Conservation (phyloP, 805 yeast species). For the Myxozyma udenii region DNA sequence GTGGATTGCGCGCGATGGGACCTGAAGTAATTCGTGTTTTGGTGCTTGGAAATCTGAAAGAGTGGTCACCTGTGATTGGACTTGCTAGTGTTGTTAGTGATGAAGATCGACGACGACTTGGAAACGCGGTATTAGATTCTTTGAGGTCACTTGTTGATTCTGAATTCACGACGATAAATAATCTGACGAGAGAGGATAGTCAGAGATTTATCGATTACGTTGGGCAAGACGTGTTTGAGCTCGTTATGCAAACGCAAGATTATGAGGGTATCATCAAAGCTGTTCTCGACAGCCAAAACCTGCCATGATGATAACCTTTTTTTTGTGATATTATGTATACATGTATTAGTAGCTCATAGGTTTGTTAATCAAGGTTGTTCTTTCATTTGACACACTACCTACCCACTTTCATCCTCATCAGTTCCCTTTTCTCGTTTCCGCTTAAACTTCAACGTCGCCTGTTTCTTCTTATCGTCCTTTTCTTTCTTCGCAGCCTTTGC, state of each 20-base stretch:
- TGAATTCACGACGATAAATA: slow-evolving; percentile 34
- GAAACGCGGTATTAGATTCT: slow-evolving; percentile 54
- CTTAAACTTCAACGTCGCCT: slow-evolving; percentile 10
- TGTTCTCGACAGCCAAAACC: slow-evolving; percentile 16
- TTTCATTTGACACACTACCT: neutral
- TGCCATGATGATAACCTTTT: neutral
- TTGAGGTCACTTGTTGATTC: slow-evolving; percentile 45
- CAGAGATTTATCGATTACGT: slow-evolving; percentile 27
- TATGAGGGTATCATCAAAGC: slow-evolving; percentile 37
- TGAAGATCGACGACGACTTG: slow-evolving; percentile 50
- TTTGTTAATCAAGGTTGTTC: no score
- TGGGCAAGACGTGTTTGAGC: slow-evolving; percentile 16
- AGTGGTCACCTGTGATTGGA: slow-evolving; percentile 54
- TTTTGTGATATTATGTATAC: neutral
- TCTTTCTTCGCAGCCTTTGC: slow-evolving; percentile 6
- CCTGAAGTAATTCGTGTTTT: slow-evolving; percentile 81
- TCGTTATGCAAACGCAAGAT: slow-evolving; percentile 7
- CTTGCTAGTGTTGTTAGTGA: slow-evolving; percentile 35
- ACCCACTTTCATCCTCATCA: slow-evolving; percentile 16
- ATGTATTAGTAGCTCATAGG: no score
- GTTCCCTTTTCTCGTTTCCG: slow-evolving; percentile 5
- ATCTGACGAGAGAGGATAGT: slow-evolving; percentile 10
- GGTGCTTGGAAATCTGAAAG: slow-evolving; percentile 75
- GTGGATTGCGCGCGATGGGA: slow-evolving; percentile 81
- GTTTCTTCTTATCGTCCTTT: slow-evolving; percentile 8